A percentile compares a stretch with the other conserved stretches of the same genome.
These are phyloP conservation scores for Solanum arcanum DNA, from an alignment of 257 asterid species.

Conservation along the genomic window DNA sequence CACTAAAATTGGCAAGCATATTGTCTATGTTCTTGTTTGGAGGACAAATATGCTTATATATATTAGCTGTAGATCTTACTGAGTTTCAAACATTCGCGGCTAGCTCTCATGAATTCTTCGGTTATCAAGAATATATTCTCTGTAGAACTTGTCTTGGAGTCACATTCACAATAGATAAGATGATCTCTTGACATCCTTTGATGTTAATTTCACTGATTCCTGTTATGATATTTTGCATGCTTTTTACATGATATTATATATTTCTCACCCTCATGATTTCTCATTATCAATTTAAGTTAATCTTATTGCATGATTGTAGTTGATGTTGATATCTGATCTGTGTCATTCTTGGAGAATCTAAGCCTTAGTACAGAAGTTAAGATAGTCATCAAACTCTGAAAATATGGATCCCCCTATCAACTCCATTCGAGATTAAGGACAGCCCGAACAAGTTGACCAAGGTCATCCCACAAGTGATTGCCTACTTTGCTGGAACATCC, in stretches of 20 bases:
- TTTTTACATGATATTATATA: background rate
- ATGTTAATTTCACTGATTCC: background rate
- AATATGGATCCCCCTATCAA: background rate
- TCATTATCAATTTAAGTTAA: background rate
- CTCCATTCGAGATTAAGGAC: background rate
- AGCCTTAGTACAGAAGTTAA: background rate
- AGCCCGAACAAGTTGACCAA: background rate
- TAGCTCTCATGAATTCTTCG: background rate
- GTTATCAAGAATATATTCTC: background rate
- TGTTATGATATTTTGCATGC: background rate
- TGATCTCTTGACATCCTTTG: background rate
- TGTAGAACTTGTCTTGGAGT: background rate
- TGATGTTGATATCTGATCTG: background rate
- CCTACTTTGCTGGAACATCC: background rate
- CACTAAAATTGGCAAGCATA: background rate
- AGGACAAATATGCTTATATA: background rate
- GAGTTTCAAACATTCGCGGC: background rate
- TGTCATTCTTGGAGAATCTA: background rate
- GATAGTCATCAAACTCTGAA: background rate
- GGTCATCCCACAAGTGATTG: background rate
- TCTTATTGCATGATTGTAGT: background rate
- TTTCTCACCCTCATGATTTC: background rate
- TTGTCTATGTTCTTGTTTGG: background rate
- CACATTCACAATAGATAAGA: background rate
- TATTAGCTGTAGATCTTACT: background rate